Base-by-base conservation (phyloP, 345 rosid genomes). In the Geranium brycei region DNA sequence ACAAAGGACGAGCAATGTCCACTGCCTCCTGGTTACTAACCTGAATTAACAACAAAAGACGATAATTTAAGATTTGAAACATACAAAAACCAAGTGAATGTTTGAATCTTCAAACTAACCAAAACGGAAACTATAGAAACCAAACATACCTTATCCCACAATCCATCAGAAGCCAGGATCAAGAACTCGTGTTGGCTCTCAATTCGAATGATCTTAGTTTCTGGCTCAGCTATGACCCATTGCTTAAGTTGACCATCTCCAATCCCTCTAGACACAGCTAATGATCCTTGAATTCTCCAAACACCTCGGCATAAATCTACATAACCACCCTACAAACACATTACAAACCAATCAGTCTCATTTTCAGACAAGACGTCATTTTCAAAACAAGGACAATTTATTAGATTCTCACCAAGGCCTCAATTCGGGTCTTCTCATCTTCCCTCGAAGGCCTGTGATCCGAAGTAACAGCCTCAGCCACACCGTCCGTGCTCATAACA, bases 111-210 rank as follows among this genome's bases (percentile, higher is more conserved):
- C 15, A 64, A 32, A 60, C 51, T 41, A 12, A 1, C 18, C n/a
- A n/a, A n/a, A n/a, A n/a, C n/a, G n/a, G n/a, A n/a, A n/a, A n/a
- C n/a, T n/a, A n/a, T n/a, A n/a, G n/a, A n/a, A n/a, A n/a, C n/a
- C n/a, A n/a, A n/a, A 35, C 58, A 60, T 76, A 91, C 98, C 96
- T 83, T 92, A 56, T 89, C 91, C 98, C 98, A 92, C n/a, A 92
- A 75, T 15, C 98, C 98, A 58, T 92, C 98, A 0, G 98, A 92
- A n/a, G 95, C 96, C 62, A 92, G 71, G 68, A 92, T 89, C 76
- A 92, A 75, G 82, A 89, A 86, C 76, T 92, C 96, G 1, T 72
- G 63, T 11, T 79, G 86, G 0, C 88, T 82, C 60, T 73, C 66
- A 59, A 92, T 78, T 66, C 17, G 68, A 28, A 86, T 58, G 32